phyloP scores from a whole-genome alignment of 2,329 filamentous ascomycete species.

The Fusarium camptoceras region DNA sequence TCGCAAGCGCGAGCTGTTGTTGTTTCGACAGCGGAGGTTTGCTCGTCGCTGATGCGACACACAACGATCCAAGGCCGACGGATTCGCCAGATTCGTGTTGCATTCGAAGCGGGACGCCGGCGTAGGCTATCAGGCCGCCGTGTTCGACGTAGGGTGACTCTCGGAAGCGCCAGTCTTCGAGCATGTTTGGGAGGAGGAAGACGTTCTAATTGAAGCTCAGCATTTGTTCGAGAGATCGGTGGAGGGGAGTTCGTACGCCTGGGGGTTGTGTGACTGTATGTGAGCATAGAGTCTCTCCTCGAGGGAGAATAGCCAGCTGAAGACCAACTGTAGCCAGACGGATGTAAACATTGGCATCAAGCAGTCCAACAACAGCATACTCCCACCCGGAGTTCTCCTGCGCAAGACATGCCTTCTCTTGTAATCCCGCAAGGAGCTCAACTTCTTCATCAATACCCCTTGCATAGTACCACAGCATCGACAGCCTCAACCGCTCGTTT shows the following conservation, averaged over 20 bases:
- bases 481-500: conserved; percentile 49
- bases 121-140: conserved; percentile 56
- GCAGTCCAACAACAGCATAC: conserved; percentile 57
- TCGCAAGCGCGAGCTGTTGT: conserved; percentile 46
- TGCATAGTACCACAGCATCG: conserved; percentile 59
- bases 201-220: conserved; percentile 45
- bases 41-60: conserved; percentile 54
- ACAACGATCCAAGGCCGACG: conserved; percentile 57
- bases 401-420: conserved; percentile 56
- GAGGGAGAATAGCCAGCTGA: conserved; percentile 56
- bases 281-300: conserved; percentile 58
- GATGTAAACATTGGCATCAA: conserved; percentile 57
- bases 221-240: background rate
- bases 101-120: conserved; percentile 55
- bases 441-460: conserved; percentile 53
- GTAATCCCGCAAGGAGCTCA: conserved; percentile 55
- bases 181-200: conserved; percentile 56
- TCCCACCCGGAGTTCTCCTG: conserved; percentile 59
- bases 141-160: conserved; percentile 55
- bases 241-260: conserved; percentile 39
- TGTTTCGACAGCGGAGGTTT: conserved; percentile 49
- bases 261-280: conserved; percentile 55
- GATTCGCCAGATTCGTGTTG: conserved; percentile 55
- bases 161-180: conserved; percentile 58
- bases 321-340: conserved; percentile 57